phyloP scores from a whole-genome alignment of 345 rosid species.

The Ricinus communis region DNA sequence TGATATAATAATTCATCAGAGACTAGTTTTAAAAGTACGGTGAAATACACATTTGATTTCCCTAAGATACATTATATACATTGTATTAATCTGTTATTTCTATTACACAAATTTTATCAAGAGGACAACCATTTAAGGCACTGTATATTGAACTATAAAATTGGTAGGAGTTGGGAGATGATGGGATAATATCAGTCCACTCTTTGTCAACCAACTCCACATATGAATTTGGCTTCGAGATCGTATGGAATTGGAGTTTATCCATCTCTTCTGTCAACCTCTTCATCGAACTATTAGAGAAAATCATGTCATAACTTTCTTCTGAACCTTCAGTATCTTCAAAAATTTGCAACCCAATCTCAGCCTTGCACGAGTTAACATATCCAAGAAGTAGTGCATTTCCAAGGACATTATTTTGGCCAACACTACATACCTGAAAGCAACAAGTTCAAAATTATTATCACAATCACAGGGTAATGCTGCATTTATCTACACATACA shows the following conservation, averaged over 20 bases:
- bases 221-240: slow-evolving; percentile 38
- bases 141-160: slow-evolving; percentile 52
- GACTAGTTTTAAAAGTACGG: too few relatives aligned
- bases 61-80: too few relatives aligned
- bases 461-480: neutral
- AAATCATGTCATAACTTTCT: slow-evolving; percentile 41
- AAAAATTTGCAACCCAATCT: slow-evolving; percentile 50
- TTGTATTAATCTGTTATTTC: slow-evolving; percentile 46
- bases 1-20: too few relatives aligned
- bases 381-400: slow-evolving; percentile 54
- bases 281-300: slow-evolving; percentile 50
- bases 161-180: slow-evolving; percentile 60
- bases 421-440: slow-evolving; percentile 50
- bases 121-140: slow-evolving; percentile 46
- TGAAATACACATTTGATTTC: too few relatives aligned
- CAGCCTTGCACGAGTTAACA: slow-evolving; percentile 41
- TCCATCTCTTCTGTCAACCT: slow-evolving; percentile 37
- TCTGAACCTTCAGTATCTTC: slow-evolving; percentile 28
- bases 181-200: slow-evolving; percentile 59
- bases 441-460: neutral
- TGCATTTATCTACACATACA: neutral
- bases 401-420: slow-evolving; percentile 14
- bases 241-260: slow-evolving; percentile 48
- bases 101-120: slow-evolving; percentile 56
- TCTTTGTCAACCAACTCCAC: slow-evolving; percentile 60